phyloP scores from a whole-genome alignment of 768 basidiomycete genomes.

The Trametes cubensis region DNA sequence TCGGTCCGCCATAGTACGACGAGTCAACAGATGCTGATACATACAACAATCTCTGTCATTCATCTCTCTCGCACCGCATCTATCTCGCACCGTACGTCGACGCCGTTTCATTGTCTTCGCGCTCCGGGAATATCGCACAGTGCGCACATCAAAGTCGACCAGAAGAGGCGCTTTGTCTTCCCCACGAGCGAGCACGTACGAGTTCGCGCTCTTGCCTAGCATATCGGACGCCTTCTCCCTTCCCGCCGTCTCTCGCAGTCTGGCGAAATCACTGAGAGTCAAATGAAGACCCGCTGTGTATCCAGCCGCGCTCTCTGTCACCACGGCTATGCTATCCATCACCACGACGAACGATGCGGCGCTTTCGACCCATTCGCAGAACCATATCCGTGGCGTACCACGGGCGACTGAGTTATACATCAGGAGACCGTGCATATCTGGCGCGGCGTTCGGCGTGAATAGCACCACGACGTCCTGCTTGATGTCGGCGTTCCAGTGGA shows the following conservation, averaged over 20 bases:
- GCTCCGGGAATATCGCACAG: background rate
- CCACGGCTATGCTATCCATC: background rate
- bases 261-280: background rate
- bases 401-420: background rate
- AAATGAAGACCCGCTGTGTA: background rate
- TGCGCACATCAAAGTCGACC: background rate
- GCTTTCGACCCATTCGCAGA: background rate
- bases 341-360: background rate
- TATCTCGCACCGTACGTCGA: no score
- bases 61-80: background rate
- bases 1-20: no score
- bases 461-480: background rate
- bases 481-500: background rate
- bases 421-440: background rate
- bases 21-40: no score
- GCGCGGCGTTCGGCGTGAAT: background rate
- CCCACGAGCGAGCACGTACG: background rate
- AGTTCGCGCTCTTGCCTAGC: background rate
- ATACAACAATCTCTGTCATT: no score
- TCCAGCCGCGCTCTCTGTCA: background rate
- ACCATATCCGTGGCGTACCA: background rate
- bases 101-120: no score
- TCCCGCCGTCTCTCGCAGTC: background rate
- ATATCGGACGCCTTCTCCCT: no score
- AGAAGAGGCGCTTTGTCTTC: background rate